A percentile compares a stretch with the other conserved stretches of the same genome.
Conservation (phyloP, 805 yeast species). For the Yamadazyma akitaensis region DNA sequence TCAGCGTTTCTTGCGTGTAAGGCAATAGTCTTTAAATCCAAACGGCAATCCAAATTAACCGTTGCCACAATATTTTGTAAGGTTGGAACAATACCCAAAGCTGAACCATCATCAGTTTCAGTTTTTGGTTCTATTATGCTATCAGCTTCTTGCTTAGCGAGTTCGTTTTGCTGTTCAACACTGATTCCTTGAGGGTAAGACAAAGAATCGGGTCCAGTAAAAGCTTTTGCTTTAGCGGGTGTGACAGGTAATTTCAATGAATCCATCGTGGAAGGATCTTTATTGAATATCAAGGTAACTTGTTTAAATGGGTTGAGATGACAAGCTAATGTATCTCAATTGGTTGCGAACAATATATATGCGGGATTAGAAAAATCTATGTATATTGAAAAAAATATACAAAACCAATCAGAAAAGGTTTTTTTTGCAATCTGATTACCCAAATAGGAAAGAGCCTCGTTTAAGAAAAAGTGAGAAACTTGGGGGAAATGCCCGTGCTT, state of each 20-base stretch:
- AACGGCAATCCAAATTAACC: constrained; percentile 91
- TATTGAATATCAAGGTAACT: not conserved
- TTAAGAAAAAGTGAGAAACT: not conserved
- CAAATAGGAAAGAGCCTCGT: constrained; percentile 8
- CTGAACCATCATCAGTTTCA: constrained; percentile 62
- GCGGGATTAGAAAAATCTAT: not conserved
- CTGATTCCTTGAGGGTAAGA: constrained; percentile 57
- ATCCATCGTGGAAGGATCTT: constrained; percentile 45
- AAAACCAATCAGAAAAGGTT: constrained; percentile 3
- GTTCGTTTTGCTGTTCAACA: constrained; percentile 9
- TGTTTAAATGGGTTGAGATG: constrained; percentile 21
- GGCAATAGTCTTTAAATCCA: constrained; percentile 95
- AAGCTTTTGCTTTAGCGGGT: constrained; percentile 72
- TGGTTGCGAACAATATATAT: not conserved
- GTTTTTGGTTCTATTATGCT: constrained; percentile 38
- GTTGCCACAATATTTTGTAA: constrained; percentile 96
- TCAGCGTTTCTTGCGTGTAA: constrained; percentile 98
- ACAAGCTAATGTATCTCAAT: constrained; percentile 44
- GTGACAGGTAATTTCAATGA: constrained; percentile 73
- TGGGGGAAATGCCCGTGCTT: constrained; percentile 15
- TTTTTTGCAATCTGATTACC: constrained; percentile 9
- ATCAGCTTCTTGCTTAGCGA: constrained; percentile 17
- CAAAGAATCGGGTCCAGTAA: constrained; percentile 63
- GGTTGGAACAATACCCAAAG: constrained; percentile 96
- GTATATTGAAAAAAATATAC: constrained; percentile 2